Evolutionary conservation across 257 asterid species (phyloP), one percentile per base, ranked within the genome.

Genomic region (Parsonsia alboflavescens): DNA sequence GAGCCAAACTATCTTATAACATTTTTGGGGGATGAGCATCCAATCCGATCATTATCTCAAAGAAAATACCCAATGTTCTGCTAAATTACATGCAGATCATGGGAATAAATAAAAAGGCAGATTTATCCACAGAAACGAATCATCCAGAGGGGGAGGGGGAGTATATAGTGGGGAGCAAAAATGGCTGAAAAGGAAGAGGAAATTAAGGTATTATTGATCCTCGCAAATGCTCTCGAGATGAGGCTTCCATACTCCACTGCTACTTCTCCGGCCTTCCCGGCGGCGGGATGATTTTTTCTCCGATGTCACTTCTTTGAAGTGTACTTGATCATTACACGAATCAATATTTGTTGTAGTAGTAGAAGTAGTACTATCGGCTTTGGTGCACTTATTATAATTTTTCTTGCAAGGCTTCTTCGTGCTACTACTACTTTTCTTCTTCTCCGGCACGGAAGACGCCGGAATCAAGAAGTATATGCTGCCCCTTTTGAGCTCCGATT

Each of bases 401-500:
- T 50, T 78, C 66, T 76, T 84, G 0, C 80, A 42, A 42, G 68
- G 75, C 39, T 33, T 33, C 39, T 33, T 33, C 39, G 39, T 33
- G 39, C 39, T 33, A 33, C 2, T 33, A 33, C 2, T 33, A 22
- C 22, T 78, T 72, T 84, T 90, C 76, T 83, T 88, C 57, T 86
- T 66, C 17, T 88, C 66, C 59, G 88, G 90, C 77, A 85, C 6
- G 2, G 98, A 87, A 56, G 98, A 84, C 2, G 85, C 77, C 7
- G 98, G 99, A 50, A 92, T 80, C 87, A 95, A 84, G 94, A 95
- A 95, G 70, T 95, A 95, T 72, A 95, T 95, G 86, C 87, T 88
- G 71, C 99, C 99, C 72, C 97, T 85, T 59, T 92, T 95, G 82
- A 95, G 98, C 54, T 92, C 96, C 6, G 99, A 86, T 13, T 85